Evolutionary conservation across 768 basidiomycete species (phyloP), one percentile per base, ranked within the genome.

Genomic region (Termitomyces sp.): DNA sequence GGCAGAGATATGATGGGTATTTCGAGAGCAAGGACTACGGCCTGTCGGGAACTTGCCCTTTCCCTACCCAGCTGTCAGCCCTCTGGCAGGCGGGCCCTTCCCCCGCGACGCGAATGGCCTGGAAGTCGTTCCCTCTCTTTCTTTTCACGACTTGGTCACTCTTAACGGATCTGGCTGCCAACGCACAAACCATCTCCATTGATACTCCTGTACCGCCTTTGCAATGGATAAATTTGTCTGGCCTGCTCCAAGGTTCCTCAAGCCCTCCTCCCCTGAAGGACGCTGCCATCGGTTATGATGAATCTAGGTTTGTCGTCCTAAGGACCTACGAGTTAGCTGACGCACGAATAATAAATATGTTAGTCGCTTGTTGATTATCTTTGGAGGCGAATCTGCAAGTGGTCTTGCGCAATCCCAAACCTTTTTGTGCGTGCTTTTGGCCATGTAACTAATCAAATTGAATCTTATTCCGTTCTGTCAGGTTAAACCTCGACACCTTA

Each of bases 221-320:
- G 4, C 86, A 90, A 73, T 89, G 86, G 91, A 83, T 93, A 70
- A 89, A 91, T 71, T 75, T 92, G 66, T 82, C 87, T 5, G 63
- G 65, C 65, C 75, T 85, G 56, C 74, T 89, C 47, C 74, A 73
- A 36, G 88, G 89, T 37, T 70, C 86, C 1, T 59, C 82, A 4
- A 72, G 76, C 1, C 84, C 88, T 7, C 86, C 86, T 7, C 82
- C 85, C 37, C 78, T 92, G 65, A 88, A 85, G 71, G 86, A 89
- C 67, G 84, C 89, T 7, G 80, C 87, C 38, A 85, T 93, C 65
- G 91, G 89, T 14, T 84, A 83, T 60, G 80, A 83, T 65, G 80
- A 82, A 51, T 70, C 67, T 38, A 81, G 77, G 80, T 79, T 54
- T 63, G 38, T 37, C 43, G 51, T 34, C 53, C 58, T 31, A 42